A percentile compares a stretch with the other conserved stretches of the same genome.
Evolutionary conservation across 495 filamentous ascomycete genomes (phyloP).

Genomic region (Hyaloscypha bicolor): DNA sequence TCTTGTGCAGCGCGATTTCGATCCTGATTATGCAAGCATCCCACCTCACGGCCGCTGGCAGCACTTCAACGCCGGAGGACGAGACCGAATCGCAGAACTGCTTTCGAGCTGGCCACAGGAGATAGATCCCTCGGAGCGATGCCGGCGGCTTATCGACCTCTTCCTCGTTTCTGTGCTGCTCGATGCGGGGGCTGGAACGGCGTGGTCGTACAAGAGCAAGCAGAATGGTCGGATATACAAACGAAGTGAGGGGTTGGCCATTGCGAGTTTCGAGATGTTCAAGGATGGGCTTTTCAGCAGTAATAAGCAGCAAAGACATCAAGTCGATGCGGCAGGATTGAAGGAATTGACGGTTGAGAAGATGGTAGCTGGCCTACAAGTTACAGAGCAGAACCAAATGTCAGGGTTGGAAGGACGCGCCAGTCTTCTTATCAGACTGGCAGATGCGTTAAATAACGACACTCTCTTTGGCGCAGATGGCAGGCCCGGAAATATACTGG

Average conservation of each 20-base stretch:
- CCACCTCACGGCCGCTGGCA: constrained; percentile 88
- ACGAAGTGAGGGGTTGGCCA: constrained; percentile 88
- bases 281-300: constrained; percentile 91
- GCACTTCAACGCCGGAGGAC: constrained; percentile 84
- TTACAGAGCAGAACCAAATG: constrained; percentile 77
- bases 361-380: constrained; percentile 81
- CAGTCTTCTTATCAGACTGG: constrained; percentile 74
- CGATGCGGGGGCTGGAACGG: constrained; percentile 82
- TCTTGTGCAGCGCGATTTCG: constrained; percentile 30
- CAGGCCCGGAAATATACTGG: constrained; percentile 92
- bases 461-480: constrained; percentile 85
- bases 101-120: constrained; percentile 62
- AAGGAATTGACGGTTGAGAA: constrained; percentile 72
- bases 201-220: constrained; percentile 87
- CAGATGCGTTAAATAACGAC: constrained; percentile 75
- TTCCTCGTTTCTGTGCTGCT: constrained; percentile 90
- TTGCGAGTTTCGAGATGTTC: constrained; percentile 98
- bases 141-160: constrained; percentile 77
- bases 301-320: constrained; percentile 74
- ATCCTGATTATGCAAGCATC: constrained; percentile 53
- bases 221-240: constrained; percentile 85
- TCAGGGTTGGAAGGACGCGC: constrained; percentile 87
- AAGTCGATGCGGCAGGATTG: constrained; percentile 85
- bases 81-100: constrained; percentile 74
- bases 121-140: constrained; percentile 64